phyloP scores from a whole-genome alignment of 306 rosid species.

The Prunus armeniaca region DNA sequence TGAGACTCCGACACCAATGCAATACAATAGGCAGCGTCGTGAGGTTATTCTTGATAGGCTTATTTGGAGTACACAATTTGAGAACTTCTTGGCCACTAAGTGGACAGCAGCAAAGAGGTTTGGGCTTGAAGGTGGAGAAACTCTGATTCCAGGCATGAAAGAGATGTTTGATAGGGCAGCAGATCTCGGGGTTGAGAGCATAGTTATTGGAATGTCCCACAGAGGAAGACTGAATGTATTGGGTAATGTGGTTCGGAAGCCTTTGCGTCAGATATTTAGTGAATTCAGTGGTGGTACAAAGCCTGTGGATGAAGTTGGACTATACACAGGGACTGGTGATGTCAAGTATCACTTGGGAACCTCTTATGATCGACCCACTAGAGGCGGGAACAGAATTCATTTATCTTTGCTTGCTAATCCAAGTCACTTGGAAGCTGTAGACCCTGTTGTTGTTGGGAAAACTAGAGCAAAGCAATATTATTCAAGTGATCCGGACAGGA shows the following conservation, averaged over 20 bases:
- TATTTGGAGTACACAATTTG: slow-evolving; percentile 88
- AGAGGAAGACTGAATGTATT: slow-evolving; percentile 82
- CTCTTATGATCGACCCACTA: slow-evolving; percentile 89
- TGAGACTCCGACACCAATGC: slow-evolving; percentile 74
- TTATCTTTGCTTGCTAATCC: slow-evolving; percentile 93
- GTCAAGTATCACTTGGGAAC: slow-evolving; percentile 95
- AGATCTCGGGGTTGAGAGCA: slow-evolving; percentile 96
- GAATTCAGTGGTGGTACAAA: slow-evolving; percentile 82
- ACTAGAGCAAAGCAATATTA: slow-evolving; percentile 92
- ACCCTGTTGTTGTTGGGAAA: slow-evolving; percentile 90
- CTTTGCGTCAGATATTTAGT: slow-evolving; percentile 82
- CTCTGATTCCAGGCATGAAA: slow-evolving; percentile 94
- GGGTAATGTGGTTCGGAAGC: slow-evolving; percentile 93
- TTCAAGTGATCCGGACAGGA: slow-evolving; percentile 68
- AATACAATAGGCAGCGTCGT: slow-evolving; percentile 67
- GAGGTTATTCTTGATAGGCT: slow-evolving; percentile 90
- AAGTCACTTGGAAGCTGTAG: slow-evolving; percentile 95
- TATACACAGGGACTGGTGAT: slow-evolving; percentile 94
- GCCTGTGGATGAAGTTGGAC: slow-evolving; percentile 86
- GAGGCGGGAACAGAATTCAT: slow-evolving; percentile 84
- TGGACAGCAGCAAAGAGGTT: slow-evolving; percentile 94
- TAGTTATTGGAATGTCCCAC: slow-evolving; percentile 94
- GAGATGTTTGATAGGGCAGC: slow-evolving; percentile 91
- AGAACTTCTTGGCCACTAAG: slow-evolving; percentile 89
- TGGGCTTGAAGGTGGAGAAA: slow-evolving; percentile 94